Evolutionary conservation across 225 moss, liverwort and hornwort species (phyloP).

Genomic region (Sphagnum contortum): DNA sequence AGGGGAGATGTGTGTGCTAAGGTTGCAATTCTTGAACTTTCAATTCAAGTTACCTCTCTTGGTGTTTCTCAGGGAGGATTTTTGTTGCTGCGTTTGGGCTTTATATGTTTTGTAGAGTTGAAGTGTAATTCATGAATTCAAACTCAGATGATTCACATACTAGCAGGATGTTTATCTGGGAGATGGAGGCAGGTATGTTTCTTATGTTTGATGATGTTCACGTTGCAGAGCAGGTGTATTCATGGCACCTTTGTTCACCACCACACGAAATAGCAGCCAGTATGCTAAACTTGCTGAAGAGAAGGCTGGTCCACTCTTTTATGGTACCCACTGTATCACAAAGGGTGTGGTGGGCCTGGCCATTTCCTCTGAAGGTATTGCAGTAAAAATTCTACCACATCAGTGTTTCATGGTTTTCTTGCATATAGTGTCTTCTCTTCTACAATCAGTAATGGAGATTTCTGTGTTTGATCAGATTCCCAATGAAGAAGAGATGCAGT

Average conservation of each 20-base stretch:
- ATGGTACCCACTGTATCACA: slow-evolving; percentile 12
- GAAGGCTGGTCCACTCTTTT: slow-evolving; percentile 15
- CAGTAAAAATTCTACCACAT: not conserved
- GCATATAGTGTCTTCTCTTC: not conserved
- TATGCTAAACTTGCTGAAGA: slow-evolving; percentile 14
- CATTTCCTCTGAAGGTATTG: slow-evolving; percentile 34
- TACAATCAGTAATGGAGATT: too few species aligned
- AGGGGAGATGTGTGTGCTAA: too few species aligned
- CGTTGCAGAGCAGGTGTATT: slow-evolving; percentile 56
- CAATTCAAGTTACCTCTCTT: too few species aligned
- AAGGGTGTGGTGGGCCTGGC: slow-evolving; percentile 44
- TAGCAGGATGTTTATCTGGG: not conserved
- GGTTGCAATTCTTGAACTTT: too few species aligned
- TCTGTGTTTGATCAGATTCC: too few species aligned
- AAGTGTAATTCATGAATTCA: too few species aligned
- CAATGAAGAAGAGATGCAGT: too few species aligned
- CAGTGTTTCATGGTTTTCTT: not conserved
- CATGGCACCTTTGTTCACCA: slow-evolving; percentile 29
- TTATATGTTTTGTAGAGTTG: not conserved
- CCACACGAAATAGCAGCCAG: slow-evolving; percentile 11
- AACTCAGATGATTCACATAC: too few species aligned
- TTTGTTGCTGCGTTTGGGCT: not conserved
- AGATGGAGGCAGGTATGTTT: not conserved
- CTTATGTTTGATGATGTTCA: slow-evolving; percentile 26
- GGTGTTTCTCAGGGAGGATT: too few species aligned